Evolutionary conservation across 176 grass and related monocot species (phyloP), one percentile per base, ranked within the genome.

Genomic region (Dendrocalamus sinicus): DNA sequence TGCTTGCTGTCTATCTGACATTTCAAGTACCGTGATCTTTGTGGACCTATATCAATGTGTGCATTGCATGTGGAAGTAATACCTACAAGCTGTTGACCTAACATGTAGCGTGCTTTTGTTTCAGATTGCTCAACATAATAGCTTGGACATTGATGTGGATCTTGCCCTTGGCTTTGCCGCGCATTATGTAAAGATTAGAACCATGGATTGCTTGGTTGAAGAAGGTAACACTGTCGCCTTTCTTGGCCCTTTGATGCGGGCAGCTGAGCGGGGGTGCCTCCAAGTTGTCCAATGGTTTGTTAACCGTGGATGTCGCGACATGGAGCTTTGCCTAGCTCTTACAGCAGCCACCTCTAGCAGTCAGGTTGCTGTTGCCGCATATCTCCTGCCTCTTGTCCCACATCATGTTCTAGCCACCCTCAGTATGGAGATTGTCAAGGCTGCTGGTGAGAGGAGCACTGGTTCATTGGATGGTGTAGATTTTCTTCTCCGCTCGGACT

Each of bases 91-190:
- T 64, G 24, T 64, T 0, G 5, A 28, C 12, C 61, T 64, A 67
- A 4, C 35, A 80, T 67, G 12, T 84, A 67, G 62, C 73, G 41
- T 63, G 71, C n/a, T 55, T 84, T 12, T 71, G 32, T 81, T 87
- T 83, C 61, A 99, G 96, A 91, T 99, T 91, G 94, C 94, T 88
- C 96, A 94, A 79, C 76, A 85, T 67, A 99, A 99, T 68, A 99
- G 96, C 76, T 86, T 99, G 88, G 94, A 99, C 86, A 90, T 99
- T 46, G 96, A 99, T 77, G 94, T 93, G 65, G 96, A 99, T 88
- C 94, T 99, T 77, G 96, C 96, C 28, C 87, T 96, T 84, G 94
- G 90, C 59, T 99, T 99, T 76, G 96, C 94, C 5, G 88, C 96
- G 7, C 94, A 96, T 89, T 99, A 94, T 30, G 86, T 79, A 47